Evolutionary conservation across 768 basidiomycete species (phyloP).

Genomic region (Phlebiopsis flavidoalba): DNA sequence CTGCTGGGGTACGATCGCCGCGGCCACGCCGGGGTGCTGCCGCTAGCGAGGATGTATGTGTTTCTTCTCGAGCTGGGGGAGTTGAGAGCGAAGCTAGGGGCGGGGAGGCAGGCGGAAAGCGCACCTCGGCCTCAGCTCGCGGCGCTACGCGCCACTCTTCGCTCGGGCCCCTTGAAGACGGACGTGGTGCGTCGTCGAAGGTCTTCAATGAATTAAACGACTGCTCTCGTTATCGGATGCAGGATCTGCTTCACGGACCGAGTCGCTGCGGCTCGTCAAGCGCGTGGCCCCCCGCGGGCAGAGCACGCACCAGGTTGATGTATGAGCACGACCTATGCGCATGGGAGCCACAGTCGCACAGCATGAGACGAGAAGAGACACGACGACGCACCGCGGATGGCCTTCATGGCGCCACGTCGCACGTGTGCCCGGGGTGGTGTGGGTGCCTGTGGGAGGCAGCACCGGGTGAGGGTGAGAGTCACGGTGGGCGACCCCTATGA

Average conservation of each 20-base stretch:
- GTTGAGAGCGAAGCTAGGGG: neutral
- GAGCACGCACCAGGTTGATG: conserved; percentile 52
- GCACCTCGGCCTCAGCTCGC: conserved; percentile 74
- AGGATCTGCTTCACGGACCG: conserved; percentile 88
- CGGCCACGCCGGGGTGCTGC: neutral
- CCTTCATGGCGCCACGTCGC: conserved; percentile 41
- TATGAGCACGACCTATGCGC: conserved; percentile 53
- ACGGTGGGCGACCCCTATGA: neutral
- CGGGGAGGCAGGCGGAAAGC: conserved; percentile 15
- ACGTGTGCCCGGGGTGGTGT: neutral
- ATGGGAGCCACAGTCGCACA: neutral
- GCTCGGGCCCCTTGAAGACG: conserved; percentile 78
- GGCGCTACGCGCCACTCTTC: conserved; percentile 69
- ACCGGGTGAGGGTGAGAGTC: conserved; percentile 8
- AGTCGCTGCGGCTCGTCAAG: conserved; percentile 48
- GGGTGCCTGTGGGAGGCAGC: neutral
- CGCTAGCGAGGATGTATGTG: conserved; percentile 54
- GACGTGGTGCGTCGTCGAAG: conserved; percentile 81
- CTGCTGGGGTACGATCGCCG: neutral
- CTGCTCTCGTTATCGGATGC: conserved; percentile 69
- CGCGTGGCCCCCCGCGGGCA: neutral
- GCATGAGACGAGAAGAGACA: too few relatives aligned
- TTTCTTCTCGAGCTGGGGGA: conserved; percentile 74
- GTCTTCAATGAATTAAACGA: conserved; percentile 85
- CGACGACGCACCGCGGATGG: conserved; percentile 49